Evolutionary conservation across 176 grass and related monocot species (phyloP).

Genomic region (Typha latifolia): DNA sequence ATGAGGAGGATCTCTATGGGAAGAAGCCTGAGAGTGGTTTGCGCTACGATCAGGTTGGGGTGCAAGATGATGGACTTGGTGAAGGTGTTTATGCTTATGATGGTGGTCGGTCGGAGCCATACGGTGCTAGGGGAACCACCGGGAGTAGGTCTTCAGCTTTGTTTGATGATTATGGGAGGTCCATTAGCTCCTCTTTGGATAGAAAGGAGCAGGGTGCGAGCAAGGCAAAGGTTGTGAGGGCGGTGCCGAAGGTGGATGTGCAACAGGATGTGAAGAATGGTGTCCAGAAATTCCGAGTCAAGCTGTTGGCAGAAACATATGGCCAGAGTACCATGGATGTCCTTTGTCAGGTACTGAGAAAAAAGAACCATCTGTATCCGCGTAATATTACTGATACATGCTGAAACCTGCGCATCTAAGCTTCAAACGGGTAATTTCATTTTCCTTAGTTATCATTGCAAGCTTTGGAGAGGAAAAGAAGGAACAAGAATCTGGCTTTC

Average conservation of each 20-base stretch:
- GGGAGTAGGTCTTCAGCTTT: constrained; percentile 51
- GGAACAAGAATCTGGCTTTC: background rate
- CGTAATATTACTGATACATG: background rate
- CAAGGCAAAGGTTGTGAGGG: constrained; percentile 65
- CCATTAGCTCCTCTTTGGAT: constrained; percentile 44
- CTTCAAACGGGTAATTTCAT: background rate
- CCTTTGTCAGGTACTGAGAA: constrained; percentile 67
- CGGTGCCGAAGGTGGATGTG: constrained; percentile 76
- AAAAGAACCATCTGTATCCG: background rate
- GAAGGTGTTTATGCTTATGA: constrained; percentile 79
- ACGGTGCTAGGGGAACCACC: constrained; percentile 64
- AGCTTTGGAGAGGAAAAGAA: background rate
- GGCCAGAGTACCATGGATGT: constrained; percentile 76
- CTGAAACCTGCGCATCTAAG: background rate
- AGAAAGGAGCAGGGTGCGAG: constrained; percentile 35
- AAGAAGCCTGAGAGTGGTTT: constrained; percentile 20
- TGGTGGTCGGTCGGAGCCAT: constrained; percentile 54
- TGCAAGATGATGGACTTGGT: constrained; percentile 30
- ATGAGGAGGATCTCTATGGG: constrained; percentile 39
- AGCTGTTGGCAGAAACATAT: constrained; percentile 72
- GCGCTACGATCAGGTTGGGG: constrained; percentile 10
- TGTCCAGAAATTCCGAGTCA: constrained; percentile 93
- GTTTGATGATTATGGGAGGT: constrained; percentile 96
- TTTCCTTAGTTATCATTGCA: background rate
- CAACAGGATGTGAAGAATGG: constrained; percentile 60